Evolutionary conservation across 108 stramenopile species (phyloP), one percentile per base, ranked within the genome.

Genomic region (Licmophora abbreviata): DNA sequence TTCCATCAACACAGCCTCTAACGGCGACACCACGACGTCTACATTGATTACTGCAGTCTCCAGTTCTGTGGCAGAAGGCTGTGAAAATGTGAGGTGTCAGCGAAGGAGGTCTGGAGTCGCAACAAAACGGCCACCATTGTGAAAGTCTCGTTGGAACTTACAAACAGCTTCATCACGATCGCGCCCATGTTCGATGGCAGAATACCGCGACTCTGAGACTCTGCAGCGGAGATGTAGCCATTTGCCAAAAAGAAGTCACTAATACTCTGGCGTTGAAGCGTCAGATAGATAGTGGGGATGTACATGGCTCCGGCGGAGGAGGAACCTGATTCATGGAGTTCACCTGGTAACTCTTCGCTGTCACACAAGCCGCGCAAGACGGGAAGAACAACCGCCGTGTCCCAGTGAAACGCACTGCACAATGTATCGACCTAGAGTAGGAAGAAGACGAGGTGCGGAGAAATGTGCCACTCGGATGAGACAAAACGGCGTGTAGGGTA

Each of bases 181-280:
- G 15, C 38, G 20, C 38, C 38, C 38, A 40, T 40, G 15, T 20
- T 40, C 15, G 18, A 15, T 3, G 15, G 15, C 20, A 31, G 49
- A 47, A 50, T 50, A 29, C 25, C 29, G 7, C 11, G 11, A 32
- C 26, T 12, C n/a, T 32, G 29, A 7, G 30, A 50, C 32, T 26
- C 14, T 7, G 44, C 57, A 22, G 40, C 35, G 7, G 41, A 45
- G 4, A 72, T 43, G 38, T 51, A 65, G 7, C 71, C 71, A 25
- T 61, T 60, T 12, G 45, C 46, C 7, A 35, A n/a, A 25, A 66
- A 34, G 26, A 59, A 48, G 0, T 61, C 58, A 22, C 40, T 15
- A 6, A 61, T 25, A 8, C 37, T 34, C 29, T 65, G 29, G 8
- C 59, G 37, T 42, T 61, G 59, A 2, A n/a, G 29, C 3, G 44